Evolutionary conservation across 164 flowering plant genomes (phyloP), one percentile per base, ranked within the genome.

Genomic region (Dillenia suffruticosa): DNA sequence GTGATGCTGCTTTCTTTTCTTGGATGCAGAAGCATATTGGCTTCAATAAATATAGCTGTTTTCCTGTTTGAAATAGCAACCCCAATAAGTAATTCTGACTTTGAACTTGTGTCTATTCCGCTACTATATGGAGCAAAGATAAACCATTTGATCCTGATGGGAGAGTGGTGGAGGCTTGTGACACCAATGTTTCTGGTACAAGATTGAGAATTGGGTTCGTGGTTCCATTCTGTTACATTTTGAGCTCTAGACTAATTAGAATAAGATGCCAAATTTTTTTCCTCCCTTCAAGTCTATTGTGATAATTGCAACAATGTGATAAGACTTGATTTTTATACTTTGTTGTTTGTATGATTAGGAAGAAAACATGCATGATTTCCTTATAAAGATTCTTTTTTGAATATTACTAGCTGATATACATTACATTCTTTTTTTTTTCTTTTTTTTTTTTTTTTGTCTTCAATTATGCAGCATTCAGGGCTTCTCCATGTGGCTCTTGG

Each of bases 171-270:
- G 96, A 81, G 96, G 78, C 92, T 88, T 12, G 72, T 88, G 60
- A 88, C 91, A 51, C 96, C 96, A 15, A 88, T 88, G 90, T 88
- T 88, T 83, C 96, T 84, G 96, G 96, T 88, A 88, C 87, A 80
- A 66, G 77, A 79, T 77, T 77, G 72, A 82, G 10, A 72, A 72
- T 66, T 77, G 66, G 84, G 83, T 84, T 74, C 74, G 81, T 78
- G 72, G 74, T 77, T 68, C 75, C 67, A 22, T 81, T 66, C 72
- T 71, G 44, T 61, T 47, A 5, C 58, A 55, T 54, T 56, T 66
- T 64, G 10, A 51, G 49, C 32, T n/a, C 65, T 51, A 44, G 7
- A n/a, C 15, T 56, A 15, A 50, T 32, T 32, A 32, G 5, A 32
- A 32, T 5, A 32, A 32, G 6, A 5, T 4, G 40, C 40, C 40